phyloP scores from a whole-genome alignment of 148 eudicot species.

The Fagopyrum homotropicum region DNA sequence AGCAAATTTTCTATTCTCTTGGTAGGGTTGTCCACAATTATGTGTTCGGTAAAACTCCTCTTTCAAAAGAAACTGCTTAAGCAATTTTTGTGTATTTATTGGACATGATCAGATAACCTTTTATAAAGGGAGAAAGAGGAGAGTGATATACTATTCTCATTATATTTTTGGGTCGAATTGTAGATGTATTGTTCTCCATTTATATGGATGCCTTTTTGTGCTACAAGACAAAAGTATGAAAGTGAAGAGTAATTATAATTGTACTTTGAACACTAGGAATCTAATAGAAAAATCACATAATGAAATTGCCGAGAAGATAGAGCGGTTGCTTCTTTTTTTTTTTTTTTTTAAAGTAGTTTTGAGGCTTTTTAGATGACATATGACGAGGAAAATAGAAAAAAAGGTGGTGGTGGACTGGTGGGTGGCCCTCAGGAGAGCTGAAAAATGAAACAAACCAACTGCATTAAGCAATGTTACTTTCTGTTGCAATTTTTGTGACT shows the following conservation, averaged over 20 bases:
- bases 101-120: neutral
- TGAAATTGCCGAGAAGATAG: neutral
- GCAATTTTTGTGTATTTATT: no score
- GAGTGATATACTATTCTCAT: neutral
- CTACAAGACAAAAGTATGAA: conserved; percentile 2
- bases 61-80: no score
- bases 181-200: neutral
- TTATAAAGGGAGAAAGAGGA: neutral
- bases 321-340: neutral
- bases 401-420: neutral
- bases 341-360: neutral
- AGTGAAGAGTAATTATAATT: neutral
- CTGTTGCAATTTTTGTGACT: no score
- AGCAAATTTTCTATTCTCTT: no score
- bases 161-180: neutral
- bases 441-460: conserved; percentile 1
- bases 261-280: neutral
- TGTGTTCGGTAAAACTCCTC: no score
- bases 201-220: neutral
- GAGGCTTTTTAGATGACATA: neutral
- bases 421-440: neutral
- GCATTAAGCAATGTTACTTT: neutral
- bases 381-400: neutral
- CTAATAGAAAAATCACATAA: neutral
- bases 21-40: no score